phyloP scores from a whole-genome alignment of 2,329 filamentous ascomycete species.

The Elsinoe perseae region DNA sequence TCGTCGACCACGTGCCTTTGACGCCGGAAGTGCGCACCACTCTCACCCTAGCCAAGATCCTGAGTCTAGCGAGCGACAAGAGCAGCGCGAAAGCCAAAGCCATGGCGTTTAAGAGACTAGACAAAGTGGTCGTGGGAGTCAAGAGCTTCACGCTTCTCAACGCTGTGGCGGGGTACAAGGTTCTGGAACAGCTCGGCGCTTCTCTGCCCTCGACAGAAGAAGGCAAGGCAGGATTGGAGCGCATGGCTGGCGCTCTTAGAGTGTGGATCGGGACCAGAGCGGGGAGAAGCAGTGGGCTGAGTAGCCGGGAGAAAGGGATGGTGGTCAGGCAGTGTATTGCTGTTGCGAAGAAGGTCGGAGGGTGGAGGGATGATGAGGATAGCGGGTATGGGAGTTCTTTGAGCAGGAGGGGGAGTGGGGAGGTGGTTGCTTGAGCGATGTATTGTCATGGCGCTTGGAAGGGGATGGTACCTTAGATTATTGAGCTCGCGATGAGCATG shows the following conservation, averaged over 20 bases:
- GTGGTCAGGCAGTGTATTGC: slow-evolving; percentile 37
- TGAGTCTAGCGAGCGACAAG: slow-evolving; percentile 35
- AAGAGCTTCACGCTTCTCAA: slow-evolving; percentile 38
- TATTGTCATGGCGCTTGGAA: neutral
- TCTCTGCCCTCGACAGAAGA: slow-evolving; percentile 28
- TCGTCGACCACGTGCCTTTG: slow-evolving; percentile 48
- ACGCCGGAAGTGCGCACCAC: slow-evolving; percentile 51
- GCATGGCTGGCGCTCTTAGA: slow-evolving; percentile 37
- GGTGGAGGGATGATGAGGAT: slow-evolving; percentile 27
- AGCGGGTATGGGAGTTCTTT: slow-evolving; percentile 26
- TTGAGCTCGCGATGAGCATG: neutral
- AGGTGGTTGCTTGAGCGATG: neutral
- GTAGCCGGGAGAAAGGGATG: slow-evolving; percentile 30
- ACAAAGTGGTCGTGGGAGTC: slow-evolving; percentile 34
- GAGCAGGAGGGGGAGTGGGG: slow-evolving; percentile 11
- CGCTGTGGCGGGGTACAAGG: slow-evolving; percentile 38
- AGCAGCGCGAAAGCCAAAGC: slow-evolving; percentile 27
- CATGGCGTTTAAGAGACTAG: slow-evolving; percentile 35
- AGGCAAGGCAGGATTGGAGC: slow-evolving; percentile 35
- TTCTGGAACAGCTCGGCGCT: slow-evolving; percentile 33
- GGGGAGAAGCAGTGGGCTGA: slow-evolving; percentile 35
- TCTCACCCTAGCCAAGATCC: slow-evolving; percentile 53
- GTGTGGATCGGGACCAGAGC: slow-evolving; percentile 41
- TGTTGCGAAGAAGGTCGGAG: slow-evolving; percentile 39
- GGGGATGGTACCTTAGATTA: no score